A percentile compares a stretch with the other conserved stretches of the same genome.
These are phyloP conservation scores for Leptosphaerulina australis DNA, from an alignment of 2,329 filamentous ascomycete species.

Conservation along the genomic window DNA sequence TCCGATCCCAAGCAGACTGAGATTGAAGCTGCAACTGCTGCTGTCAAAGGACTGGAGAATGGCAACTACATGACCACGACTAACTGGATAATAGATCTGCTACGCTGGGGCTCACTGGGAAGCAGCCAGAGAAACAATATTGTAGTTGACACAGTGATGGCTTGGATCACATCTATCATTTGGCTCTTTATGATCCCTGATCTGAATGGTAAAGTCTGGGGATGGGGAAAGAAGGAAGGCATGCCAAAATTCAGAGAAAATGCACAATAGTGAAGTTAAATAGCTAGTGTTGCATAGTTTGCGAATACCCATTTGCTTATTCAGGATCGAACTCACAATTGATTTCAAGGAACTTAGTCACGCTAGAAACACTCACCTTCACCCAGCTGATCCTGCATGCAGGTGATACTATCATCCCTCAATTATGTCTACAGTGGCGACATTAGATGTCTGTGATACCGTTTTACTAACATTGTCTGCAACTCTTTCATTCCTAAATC, in stretches of 20 bases:
- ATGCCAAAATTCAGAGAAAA: conserved; percentile 41
- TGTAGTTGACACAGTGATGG: conserved; percentile 60
- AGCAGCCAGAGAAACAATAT: conserved; percentile 60
- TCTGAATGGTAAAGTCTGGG: conserved; percentile 62
- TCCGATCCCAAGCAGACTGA: conserved; percentile 80
- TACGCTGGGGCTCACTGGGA: conserved; percentile 66
- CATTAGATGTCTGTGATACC: too few species aligned
- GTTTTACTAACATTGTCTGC: too few species aligned
- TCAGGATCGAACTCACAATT: neutral
- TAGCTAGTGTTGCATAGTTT: neutral
- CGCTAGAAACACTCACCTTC: too few species aligned
- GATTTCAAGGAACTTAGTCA: too few species aligned
- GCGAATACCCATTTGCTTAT: conserved; percentile 10
- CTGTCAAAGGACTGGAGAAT: conserved; percentile 76
- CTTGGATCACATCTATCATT: conserved; percentile 59
- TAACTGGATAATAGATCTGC: conserved; percentile 71
- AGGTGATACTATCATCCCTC: too few species aligned
- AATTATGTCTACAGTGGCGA: too few species aligned
- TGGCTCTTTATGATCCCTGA: conserved; percentile 65
- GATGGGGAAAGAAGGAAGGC: conserved; percentile 63
- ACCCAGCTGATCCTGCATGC: too few species aligned
- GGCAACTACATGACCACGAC: conserved; percentile 83
- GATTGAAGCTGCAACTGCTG: conserved; percentile 72
- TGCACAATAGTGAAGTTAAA: conserved; percentile 25
- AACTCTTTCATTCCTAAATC: too few species aligned